Evolutionary conservation across 352 stramenopile species (phyloP), one percentile per base, ranked within the genome.

Genomic region (Pythium chondricola): DNA sequence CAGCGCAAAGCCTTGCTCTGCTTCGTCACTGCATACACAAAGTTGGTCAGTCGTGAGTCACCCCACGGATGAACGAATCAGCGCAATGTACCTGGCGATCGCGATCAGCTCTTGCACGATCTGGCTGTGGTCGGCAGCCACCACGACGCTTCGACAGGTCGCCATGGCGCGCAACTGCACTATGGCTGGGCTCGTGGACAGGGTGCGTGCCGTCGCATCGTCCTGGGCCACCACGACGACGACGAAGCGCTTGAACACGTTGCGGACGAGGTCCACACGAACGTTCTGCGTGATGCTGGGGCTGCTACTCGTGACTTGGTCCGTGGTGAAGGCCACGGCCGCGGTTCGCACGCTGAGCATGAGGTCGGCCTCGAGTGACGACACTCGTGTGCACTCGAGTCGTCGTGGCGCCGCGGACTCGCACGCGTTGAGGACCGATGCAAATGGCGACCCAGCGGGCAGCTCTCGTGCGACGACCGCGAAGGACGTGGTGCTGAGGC

Each of bases 231-330:
- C 39, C 18, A 85, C 45, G 13, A 62, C 61, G 3, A 88, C 22
- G 10, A 85, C 17, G 18, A 88, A 47, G 26, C 61, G 69, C 58
- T 86, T 85, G 56, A 80, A 81, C 30, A 88, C 69, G 2, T 41
- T 36, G 8, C 67, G 18, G 2, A 37, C 13, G 24, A 43, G 11
- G 51, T 61, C 25, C 69, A 43, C 37, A 56, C 60, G 25, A 67
- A 30, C 24, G 69, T 54, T 43, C 18, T 55, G n/a, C 46, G 35
- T 35, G 26, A 7, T 49, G n/a, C 1, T 47, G 41, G 24, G n/a
- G 21, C 11, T n/a, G n/a, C 17, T 20, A 18, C 9, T 41, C 8
- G 35, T 41, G 26, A 8, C 17, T 30, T 8, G 10, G 24, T 35
- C 30, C 9, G 40, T 6, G 14, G 49, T 38, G 8, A 66, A 1